phyloP scores from a whole-genome alignment of 345 rosid genomes.

The Brassica cretica region DNA sequence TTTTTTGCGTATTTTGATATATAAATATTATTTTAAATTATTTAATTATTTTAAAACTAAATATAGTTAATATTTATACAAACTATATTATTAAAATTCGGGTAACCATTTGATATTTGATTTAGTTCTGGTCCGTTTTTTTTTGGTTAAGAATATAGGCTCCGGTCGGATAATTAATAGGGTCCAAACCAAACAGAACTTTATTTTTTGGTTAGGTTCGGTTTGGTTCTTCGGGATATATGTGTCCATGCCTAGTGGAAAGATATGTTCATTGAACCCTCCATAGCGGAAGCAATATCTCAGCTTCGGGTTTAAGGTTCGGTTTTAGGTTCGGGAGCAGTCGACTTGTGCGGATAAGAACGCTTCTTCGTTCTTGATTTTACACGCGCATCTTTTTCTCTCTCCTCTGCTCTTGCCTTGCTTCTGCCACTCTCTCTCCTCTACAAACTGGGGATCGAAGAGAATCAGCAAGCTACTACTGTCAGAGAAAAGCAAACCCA shows the following conservation, averaged over 20 bases:
- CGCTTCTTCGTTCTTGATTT: slow-evolving; percentile 40
- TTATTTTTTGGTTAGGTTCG: too few species aligned
- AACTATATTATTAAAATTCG: too few species aligned
- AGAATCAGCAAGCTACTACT: slow-evolving; percentile 45
- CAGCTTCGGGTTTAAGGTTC: slow-evolving; percentile 29
- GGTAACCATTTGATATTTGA: too few species aligned
- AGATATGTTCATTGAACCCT: slow-evolving; percentile 58
- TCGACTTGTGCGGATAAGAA: slow-evolving; percentile 65
- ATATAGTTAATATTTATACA: too few species aligned
- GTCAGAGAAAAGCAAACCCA: slow-evolving; percentile 47
- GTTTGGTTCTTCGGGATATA: too few species aligned
- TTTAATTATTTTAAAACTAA: too few species aligned
- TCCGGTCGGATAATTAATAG: too few species aligned
- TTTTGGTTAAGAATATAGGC: too few species aligned
- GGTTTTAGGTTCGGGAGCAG: slow-evolving; percentile 12
- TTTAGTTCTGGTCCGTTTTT: too few species aligned
- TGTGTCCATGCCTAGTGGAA: slow-evolving; percentile 38
- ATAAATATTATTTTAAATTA: too few species aligned
- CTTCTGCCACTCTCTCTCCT: slow-evolving; percentile 8
- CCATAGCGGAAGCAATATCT: slow-evolving; percentile 39
- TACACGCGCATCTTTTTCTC: slow-evolving; percentile 30
- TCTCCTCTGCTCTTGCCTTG: slow-evolving; percentile 2
- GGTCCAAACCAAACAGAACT: too few species aligned
- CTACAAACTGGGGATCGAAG: slow-evolving; percentile 68
- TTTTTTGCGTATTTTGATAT: too few species aligned